These are phyloP conservation scores for Talaromyces amestolkiae DNA, from an alignment of 2,329 filamentous ascomycete species.

Conservation along the genomic window DNA sequence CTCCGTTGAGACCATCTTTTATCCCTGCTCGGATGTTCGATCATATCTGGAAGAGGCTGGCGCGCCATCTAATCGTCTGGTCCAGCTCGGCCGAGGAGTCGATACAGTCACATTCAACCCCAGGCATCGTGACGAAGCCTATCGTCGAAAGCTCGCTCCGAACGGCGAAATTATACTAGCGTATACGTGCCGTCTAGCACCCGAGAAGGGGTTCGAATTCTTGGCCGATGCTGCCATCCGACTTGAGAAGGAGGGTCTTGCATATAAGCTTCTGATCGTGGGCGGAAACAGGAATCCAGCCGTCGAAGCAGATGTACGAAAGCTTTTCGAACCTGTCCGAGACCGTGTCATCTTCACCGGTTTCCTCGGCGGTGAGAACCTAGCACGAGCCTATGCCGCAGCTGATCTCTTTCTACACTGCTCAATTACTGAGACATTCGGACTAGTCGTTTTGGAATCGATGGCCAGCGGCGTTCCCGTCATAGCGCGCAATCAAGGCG, in stretches of 20 bases:
- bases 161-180: conserved; percentile 64
- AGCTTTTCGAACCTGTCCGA: conserved; percentile 56
- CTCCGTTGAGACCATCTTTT: conserved; percentile 65
- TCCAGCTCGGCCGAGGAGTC: conserved; percentile 63
- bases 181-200: conserved; percentile 65
- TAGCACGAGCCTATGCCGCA: conserved; percentile 66
- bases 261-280: conserved; percentile 65
- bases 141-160: conserved; percentile 57
- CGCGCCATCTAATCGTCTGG: conserved; percentile 57
- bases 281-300: conserved; percentile 65
- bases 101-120: conserved; percentile 63
- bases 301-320: conserved; percentile 61
- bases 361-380: conserved; percentile 59
- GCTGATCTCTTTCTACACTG: conserved; percentile 70
- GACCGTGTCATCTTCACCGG: conserved; percentile 65
- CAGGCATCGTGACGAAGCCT: conserved; percentile 48
- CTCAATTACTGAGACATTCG: conserved; percentile 70
- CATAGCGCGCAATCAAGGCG: conserved; percentile 66
- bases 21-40: conserved; percentile 63
- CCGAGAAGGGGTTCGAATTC: conserved; percentile 70
- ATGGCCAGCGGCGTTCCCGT: conserved; percentile 71
- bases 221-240: conserved; percentile 56
- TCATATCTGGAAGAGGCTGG: conserved; percentile 59
- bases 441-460: conserved; percentile 66
- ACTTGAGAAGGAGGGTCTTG: conserved; percentile 55